Base-by-base conservation (phyloP, 768 basidiomycete genomes). In the Phaffia tasmanica region DNA sequence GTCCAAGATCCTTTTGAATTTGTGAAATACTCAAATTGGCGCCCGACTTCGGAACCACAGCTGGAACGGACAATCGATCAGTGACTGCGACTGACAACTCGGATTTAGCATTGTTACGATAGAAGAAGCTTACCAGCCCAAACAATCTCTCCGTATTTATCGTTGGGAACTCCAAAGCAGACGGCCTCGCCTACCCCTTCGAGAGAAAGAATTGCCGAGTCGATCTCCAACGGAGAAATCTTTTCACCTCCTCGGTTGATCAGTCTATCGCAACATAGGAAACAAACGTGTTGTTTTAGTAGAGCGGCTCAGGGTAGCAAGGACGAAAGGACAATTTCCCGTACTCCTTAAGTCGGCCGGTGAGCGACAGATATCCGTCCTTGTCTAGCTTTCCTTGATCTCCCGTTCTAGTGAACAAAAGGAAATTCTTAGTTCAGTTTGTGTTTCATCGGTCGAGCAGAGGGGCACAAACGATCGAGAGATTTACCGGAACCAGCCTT, bases 341-440 rank as follows among this genome's bases (percentile, higher is more conserved):
- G 67, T 83, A 81, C 75, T 84, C 83, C 72, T 84, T 84, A 23
- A 82, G 79, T 29, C 82, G 78, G 14, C 83, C 83, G 0, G 83
- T 83, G 69, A 84, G 80, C 66, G 78, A 79, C 3, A 84, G 71
- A 65, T 78, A 76, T 1, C 78, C 82, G 61, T 81, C 81, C 25
- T 62, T 53, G n/a, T 70, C 70, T 21, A 71, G 60, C n/a, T 67
- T 50, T 11, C 74, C 74, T 50, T 74, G 73, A 49, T 75, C 74
- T 1, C 74, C 74, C 19, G 74, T 75, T 35, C 74, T 69, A 50
- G 3, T 23, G 16, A 19, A 62, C 32, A 1, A n/a, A 35, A 53
- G 0, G 50, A 11, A 32, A 16, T 7, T 11, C 25, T 21, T 16
- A 19, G 15, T 29, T 62, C 59, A 61, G 47, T 16, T 19, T 14